phyloP scores from a whole-genome alignment of 2,329 filamentous ascomycete species.

The Claviceps humidiphila region DNA sequence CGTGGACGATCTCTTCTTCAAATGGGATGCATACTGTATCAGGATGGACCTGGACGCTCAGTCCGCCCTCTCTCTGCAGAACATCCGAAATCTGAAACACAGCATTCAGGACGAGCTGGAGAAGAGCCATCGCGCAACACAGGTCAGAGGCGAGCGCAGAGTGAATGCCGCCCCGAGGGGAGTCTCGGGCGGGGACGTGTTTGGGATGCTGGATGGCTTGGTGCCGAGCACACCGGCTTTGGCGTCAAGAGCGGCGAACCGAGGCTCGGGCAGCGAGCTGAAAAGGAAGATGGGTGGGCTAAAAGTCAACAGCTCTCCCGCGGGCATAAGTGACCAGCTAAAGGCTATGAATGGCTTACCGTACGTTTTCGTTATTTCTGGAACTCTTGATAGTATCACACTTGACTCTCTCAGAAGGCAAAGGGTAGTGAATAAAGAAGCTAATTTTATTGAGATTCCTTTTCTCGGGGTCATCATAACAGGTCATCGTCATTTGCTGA shows the following conservation, averaged over 20 bases:
- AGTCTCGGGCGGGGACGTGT: constrained; percentile 53
- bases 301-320: constrained; percentile 21
- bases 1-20: constrained; percentile 84
- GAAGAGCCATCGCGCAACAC: constrained; percentile 53
- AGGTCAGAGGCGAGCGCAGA: constrained; percentile 51
- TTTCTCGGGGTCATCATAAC: not conserved
- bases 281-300: constrained; percentile 20
- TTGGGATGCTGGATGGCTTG: constrained; percentile 68
- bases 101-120: constrained; percentile 76
- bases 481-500: constrained; percentile 47
- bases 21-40: constrained; percentile 97
- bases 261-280: constrained; percentile 16
- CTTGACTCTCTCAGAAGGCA: no score
- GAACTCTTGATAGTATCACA: no score
- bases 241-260: constrained; percentile 28
- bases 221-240: constrained; percentile 48
- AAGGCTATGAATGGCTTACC: constrained; percentile 16
- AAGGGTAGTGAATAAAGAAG: no score
- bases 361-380: constrained; percentile 11
- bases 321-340: constrained; percentile 20
- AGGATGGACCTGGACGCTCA: constrained; percentile 79
- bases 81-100: constrained; percentile 68
- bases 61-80: constrained; percentile 47
- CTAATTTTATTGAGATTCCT: not conserved
- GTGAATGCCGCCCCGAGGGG: constrained; percentile 50